Base-by-base conservation (phyloP, 2,329 filamentous ascomycete genomes). In the Cladosporium sp. region DNA sequence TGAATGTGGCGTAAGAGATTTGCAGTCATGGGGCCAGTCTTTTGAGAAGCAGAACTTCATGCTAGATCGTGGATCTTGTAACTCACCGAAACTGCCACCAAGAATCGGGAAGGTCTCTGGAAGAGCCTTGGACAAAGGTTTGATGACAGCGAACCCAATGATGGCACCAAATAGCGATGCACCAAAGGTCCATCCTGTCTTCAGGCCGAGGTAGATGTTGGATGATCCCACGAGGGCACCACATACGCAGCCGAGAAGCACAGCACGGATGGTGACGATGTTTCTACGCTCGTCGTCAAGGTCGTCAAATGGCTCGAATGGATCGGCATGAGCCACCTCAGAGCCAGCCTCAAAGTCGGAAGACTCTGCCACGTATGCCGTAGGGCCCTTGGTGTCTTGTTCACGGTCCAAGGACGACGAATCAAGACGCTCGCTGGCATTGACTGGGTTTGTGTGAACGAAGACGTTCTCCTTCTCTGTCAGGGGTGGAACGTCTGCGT, bases 151-250 rank as follows among this genome's bases (percentile, higher is more conserved):
- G 59, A 83, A 85, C 44, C 83, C 83, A 60, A 84, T 80, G 63
- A 85, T 83, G 53, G 83, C 79, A 65, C 72, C 62, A 40, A 67
- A 68, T 4, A 67, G 54, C 12, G 52, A 60, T 35, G 77, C 79
- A 36, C 67, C 66, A 58, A 76, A 75, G 1, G 73, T 76, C 74
- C 74, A 75, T 28, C 74, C 74, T 6, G 74, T 74, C 69, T 77
- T 77, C 25, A 75, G 71, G 75, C 82, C 82, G 24, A 86, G 77
- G 63, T 86, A 86, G 40, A 86, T 75, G 66, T 86, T 86, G 58
- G 82, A 84, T 9, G 82, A 81, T 64, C 84, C 84, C 62, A 85
- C 82, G 8, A 86, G 74, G 15, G 79, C 81, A 47, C 83, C 83
- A 28, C 83, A 78, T 40, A 81, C 65, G 56, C 80, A 77, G 45